Evolutionary conservation across 352 stramenopile genomes (phyloP), one percentile per base, ranked within the genome.

Genomic region (Phytophthora vignae): DNA sequence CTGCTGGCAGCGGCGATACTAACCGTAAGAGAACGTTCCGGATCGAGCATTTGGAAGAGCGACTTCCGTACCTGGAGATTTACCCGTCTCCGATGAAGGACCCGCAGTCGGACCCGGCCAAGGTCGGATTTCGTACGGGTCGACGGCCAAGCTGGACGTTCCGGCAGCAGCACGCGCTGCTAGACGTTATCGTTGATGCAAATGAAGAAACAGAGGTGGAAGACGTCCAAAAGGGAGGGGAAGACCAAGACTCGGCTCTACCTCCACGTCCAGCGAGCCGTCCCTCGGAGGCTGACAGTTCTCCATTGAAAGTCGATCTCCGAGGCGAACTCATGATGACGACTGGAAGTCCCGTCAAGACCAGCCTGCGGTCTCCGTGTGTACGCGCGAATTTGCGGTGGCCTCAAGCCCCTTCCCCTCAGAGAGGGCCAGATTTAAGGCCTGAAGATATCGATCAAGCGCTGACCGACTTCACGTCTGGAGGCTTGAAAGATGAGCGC

Each of bases 21-120:
- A 19, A 3, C 11, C n/a, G 25, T 10, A 72, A 49, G 12, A 69
- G 33, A 10, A 33, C 38, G 0, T 77, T 83, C 19, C 49, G 66
- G 1, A 54, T 93, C 1, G 84, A 90, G 17, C 85, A 81, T 42
- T 67, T 93, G 31, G 84, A 93, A 59, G 81, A 92, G 17, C 77
- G 77, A 0, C 64, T 93, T 4, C 81, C 77, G 11, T 75, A 79
- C 33, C 53, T 93, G 4, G 83, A 92, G 3, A 79, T 89, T 4
- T 92, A 81, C 50, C 86, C 86, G 11, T 93, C 86, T 3, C 86
- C 86, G 0, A 84, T 93, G 79, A 93, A 92, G 55, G 55, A 82
- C 17, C 40, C 42, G 31, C 71, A 69, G 6, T 49, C 31, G 7
- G 57, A 72, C 38, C 15, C 21, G 22, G 12, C 46, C 11, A 71